Percentiles rank a stretch among this genome's conserved stretches.
Conservation (phyloP, 345 rosid species). For the Cardamine chenopodiifolia region DNA sequence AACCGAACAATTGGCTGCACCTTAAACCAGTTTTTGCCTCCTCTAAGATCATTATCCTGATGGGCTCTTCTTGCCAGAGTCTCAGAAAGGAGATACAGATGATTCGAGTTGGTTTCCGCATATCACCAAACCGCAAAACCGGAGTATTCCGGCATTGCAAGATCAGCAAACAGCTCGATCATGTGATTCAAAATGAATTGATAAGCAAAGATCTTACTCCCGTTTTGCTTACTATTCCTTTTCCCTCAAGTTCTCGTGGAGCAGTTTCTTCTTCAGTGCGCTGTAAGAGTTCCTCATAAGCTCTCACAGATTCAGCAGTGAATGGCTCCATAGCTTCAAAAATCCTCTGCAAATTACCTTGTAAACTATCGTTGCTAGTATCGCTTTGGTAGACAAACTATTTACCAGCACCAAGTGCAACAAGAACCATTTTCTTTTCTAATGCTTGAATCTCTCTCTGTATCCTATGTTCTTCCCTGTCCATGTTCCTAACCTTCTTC, state of each 20-base stretch:
- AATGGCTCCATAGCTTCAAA: conserved; percentile 95
- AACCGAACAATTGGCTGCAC: neutral
- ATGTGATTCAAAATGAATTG: neutral
- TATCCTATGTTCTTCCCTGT: conserved; percentile 79
- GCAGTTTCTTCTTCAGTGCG: conserved; percentile 70
- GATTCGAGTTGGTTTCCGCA: conserved; percentile 4
- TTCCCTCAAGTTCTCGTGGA: conserved; percentile 47
- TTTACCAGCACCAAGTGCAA: conserved; percentile 42
- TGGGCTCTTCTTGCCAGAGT: neutral
- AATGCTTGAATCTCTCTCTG: conserved; percentile 90
- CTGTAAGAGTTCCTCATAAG: conserved; percentile 75
- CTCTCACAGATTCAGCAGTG: conserved; percentile 61
- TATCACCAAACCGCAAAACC: neutral
- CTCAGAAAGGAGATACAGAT: neutral
- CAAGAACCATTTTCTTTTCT: conserved; percentile 69
- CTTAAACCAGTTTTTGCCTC: conserved; percentile 13
- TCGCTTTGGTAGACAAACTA: conserved; percentile 69
- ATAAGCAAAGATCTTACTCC: conserved; percentile 24
- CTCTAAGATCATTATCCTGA: conserved; percentile 11
- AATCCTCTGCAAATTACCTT: conserved; percentile 66
- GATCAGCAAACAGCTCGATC: conserved; percentile 29
- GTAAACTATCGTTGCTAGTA: conserved; percentile 64
- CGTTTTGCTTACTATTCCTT: conserved; percentile 38
- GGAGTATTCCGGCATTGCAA: conserved; percentile 21
- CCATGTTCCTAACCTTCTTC: conserved; percentile 62